These are phyloP conservation scores for Ramalina peruviana DNA, from an alignment of 495 filamentous ascomycete species.

Conservation along the genomic window DNA sequence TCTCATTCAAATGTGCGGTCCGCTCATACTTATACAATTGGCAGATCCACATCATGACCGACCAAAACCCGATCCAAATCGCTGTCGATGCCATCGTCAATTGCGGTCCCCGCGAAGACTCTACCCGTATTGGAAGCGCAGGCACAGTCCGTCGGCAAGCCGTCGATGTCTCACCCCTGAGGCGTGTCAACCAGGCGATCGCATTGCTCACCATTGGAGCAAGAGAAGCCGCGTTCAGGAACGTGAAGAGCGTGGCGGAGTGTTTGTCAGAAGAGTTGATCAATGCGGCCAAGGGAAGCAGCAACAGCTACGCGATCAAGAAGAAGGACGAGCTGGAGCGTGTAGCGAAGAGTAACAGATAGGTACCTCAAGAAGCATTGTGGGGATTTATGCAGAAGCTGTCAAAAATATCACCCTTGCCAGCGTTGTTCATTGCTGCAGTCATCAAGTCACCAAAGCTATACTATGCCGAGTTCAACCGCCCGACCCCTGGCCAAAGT, in stretches of 20 bases:
- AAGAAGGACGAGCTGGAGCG: constrained; percentile 99
- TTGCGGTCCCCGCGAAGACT: constrained; percentile 99
- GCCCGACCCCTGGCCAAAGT: neutral
- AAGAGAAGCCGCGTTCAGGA: constrained; percentile 93
- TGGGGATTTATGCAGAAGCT: neutral
- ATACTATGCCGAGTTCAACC: neutral
- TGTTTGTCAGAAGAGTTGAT: constrained; percentile 99
- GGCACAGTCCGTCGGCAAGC: constrained; percentile 99
- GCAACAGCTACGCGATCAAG: constrained; percentile 99
- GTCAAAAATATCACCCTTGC: neutral
- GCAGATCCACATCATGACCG: constrained; percentile 99
- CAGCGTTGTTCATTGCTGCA: neutral
- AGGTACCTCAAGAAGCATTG: constrained; percentile 20
- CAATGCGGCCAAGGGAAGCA: constrained; percentile 99
- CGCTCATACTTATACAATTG: neutral
- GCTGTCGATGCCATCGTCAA: constrained; percentile 99
- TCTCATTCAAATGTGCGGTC: neutral
- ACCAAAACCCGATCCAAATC: constrained; percentile 99
- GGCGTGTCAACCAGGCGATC: constrained; percentile 99
- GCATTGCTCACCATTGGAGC: constrained; percentile 94
- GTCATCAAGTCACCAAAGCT: neutral
- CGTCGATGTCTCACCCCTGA: constrained; percentile 98
- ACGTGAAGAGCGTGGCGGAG: constrained; percentile 97
- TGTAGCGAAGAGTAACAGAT: constrained; percentile 99
- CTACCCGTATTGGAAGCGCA: constrained; percentile 96